Base-by-base conservation (phyloP, 371 early-diverging fungal genomes). In the Mortierella sp. region DNA sequence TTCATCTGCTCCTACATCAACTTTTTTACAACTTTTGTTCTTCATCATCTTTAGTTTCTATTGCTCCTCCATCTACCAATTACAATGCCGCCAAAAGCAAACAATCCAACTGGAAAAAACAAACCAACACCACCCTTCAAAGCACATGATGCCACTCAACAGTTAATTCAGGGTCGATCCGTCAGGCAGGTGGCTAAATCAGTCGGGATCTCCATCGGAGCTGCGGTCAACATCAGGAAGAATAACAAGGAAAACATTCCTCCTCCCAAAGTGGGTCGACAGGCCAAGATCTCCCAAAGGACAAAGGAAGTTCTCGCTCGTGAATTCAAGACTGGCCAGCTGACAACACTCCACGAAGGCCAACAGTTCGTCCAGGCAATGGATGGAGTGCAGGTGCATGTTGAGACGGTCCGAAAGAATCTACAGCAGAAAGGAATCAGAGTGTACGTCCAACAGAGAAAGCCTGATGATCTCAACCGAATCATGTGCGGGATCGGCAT, bases 331-430 rank as follows among this genome's bases (percentile, higher is more conserved):
- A 1, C 1, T 32, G 73, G 54, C 11, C 49, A 55, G 32, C 21
- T 72, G 16, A 49, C 14, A 27, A 24, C 73, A 55, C 73, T 72
- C 29, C 54, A 3, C 16, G 56, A 43, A 49, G 11, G 10, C 38
- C 63, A 55, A 46, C 75, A 29, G 35, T n/a, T 41, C 63, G 3
- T 74, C 38, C 60, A 74, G 8, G 21, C 29, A 7, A 56, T 0
- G 32, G 74, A 74, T 74, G 58, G 60, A 60, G 75, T 60, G 41
- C 75, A 74, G 10, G 75, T 60, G 27, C 75, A 74, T 74, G 74
- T 41, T 10, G 58, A 74, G 74, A 73, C 73, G 29, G 18, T 51
- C 35, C 73, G 54, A 32, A 10, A 58, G 43, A 74, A 58, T 74
- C 58, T 74, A 14, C 38, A 29, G 49, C 3, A 75, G 70, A 35